Conservation (phyloP, 164 flowering plant genomes). For the Tetracentron sinense region DNA sequence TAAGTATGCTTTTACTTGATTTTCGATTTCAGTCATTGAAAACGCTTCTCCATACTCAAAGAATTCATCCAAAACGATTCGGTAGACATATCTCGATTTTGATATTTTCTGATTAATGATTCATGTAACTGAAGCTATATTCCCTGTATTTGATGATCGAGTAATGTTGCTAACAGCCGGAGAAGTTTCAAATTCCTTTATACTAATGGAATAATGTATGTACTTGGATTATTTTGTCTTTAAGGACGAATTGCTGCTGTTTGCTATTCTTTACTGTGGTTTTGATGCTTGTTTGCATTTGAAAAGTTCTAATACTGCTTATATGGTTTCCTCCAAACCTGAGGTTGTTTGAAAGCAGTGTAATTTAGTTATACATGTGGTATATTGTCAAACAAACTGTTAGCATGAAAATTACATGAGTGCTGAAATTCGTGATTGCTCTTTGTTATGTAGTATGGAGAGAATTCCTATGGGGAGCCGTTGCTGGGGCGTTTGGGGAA, state of each 20-base stretch:
- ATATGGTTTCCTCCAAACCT: neutral
- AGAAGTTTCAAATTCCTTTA: neutral
- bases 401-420: neutral
- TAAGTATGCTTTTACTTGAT: neutral
- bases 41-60: neutral
- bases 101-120: neutral
- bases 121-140: neutral
- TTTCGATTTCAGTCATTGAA: neutral
- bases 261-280: too few relatives aligned
- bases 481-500: constrained; percentile 92
- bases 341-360: neutral
- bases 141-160: too few relatives aligned
- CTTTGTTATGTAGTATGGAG: constrained; percentile 57
- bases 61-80: too few relatives aligned
- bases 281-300: too few relatives aligned
- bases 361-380: too few relatives aligned
- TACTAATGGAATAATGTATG: neutral
- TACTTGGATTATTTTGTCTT: too few relatives aligned
- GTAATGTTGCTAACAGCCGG: neutral
- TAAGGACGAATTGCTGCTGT: too few relatives aligned
- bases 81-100: neutral
- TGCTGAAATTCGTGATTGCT: neutral
- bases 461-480: constrained; percentile 79
- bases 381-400: too few relatives aligned
- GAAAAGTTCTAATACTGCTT: too few relatives aligned